Conservation (phyloP, 352 stramenopile species). For the Phytopythium kandeliae region DNA sequence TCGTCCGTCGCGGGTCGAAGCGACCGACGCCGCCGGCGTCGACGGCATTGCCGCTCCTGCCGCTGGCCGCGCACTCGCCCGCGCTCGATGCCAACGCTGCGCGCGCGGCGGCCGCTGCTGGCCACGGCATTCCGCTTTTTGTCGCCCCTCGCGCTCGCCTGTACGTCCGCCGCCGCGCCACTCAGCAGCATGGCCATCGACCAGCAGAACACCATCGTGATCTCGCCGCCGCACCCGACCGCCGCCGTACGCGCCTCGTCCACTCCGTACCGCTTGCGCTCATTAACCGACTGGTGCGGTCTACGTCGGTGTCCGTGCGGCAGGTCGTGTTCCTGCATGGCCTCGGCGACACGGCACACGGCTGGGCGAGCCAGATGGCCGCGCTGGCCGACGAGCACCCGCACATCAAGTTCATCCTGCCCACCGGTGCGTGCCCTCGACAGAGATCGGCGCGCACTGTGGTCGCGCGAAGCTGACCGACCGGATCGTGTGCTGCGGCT, state of each 20-base stretch:
- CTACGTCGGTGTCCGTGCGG: too few species aligned
- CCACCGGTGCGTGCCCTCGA: conserved; percentile 30
- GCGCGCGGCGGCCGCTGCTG: neutral
- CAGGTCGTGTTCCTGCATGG: conserved; percentile 86
- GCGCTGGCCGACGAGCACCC: conserved; percentile 46
- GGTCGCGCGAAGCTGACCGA: neutral
- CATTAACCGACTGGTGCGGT: too few species aligned
- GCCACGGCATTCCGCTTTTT: conserved; percentile 6
- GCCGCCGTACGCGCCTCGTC: conserved; percentile 12
- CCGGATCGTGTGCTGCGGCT: neutral
- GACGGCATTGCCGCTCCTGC: too few species aligned
- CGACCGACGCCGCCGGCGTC: too few species aligned
- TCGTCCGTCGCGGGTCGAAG: too few species aligned
- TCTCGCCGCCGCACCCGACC: conserved; percentile 26
- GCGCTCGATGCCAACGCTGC: neutral
- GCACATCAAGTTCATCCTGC: conserved; percentile 76
- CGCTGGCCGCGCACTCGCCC: neutral
- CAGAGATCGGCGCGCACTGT: neutral
- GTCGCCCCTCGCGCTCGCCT: neutral
- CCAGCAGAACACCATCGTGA: conserved; percentile 26
- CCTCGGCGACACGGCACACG: conserved; percentile 89
- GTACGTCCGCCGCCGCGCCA: neutral
- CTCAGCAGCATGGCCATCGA: conserved; percentile 22
- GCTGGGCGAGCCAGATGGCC: conserved; percentile 68
- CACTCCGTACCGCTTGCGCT: neutral